Conservation (phyloP, 176 grass and related monocot genomes). For the Lolium rigidum region DNA sequence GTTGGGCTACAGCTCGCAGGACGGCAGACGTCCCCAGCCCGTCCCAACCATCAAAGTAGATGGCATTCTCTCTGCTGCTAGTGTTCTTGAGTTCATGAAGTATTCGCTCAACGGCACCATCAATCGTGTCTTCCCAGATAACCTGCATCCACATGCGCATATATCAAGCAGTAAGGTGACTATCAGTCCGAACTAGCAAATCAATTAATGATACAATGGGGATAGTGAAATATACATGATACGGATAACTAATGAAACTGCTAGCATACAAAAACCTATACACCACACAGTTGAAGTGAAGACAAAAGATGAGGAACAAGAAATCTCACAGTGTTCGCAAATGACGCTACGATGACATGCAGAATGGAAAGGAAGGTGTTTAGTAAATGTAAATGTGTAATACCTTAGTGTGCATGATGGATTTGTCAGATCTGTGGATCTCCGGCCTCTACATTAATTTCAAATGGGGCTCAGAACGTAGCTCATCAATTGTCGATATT, state of each 20-base stretch:
- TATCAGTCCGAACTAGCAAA: neutral
- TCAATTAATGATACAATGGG: neutral
- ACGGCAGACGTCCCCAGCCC: neutral
- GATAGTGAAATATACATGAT: neutral
- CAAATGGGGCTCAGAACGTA: neutral
- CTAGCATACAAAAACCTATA: neutral
- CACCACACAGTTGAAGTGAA: neutral
- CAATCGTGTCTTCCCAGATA: neutral
- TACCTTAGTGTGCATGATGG: neutral
- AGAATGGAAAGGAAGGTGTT: neutral
- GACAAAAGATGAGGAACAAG: neutral
- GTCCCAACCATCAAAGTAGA: slow-evolving; percentile 3
- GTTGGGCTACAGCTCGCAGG: neutral
- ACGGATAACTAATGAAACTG: neutral
- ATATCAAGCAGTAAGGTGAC: neutral
- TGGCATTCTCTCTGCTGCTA: neutral
- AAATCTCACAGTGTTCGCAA: neutral
- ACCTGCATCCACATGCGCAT: neutral
- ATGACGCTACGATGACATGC: neutral
- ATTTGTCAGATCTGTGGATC: neutral
- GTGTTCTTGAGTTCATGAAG: neutral
- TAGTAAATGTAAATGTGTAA: neutral
- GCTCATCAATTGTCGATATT: neutral
- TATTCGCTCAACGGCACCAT: neutral
- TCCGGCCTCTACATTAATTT: neutral